Conservation (phyloP, 2,329 filamentous ascomycete species). For the Calonectria henricotiae region DNA sequence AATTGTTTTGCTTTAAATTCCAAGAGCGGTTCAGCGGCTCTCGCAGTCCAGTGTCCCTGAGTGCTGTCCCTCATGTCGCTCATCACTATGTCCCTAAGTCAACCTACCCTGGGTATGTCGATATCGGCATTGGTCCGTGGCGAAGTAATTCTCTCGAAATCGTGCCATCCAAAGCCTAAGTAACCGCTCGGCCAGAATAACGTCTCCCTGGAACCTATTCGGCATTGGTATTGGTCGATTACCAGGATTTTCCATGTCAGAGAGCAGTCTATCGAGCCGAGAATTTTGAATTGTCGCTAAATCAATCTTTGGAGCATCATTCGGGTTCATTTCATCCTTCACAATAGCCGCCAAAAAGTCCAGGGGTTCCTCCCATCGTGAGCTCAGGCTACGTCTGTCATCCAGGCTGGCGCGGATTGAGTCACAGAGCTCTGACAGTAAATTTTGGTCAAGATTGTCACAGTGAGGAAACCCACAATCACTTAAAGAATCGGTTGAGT, state of each 20-base stretch:
- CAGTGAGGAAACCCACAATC: constrained; percentile 19
- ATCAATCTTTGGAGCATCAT: constrained; percentile 55
- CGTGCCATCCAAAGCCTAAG: constrained; percentile 63
- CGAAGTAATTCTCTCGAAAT: constrained; percentile 64
- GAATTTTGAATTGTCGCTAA: constrained; percentile 60
- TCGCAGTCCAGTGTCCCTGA: constrained; percentile 60
- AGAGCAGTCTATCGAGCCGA: constrained; percentile 64
- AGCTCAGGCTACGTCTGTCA: constrained; percentile 54
- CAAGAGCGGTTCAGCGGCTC: constrained; percentile 56
- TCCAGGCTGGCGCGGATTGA: constrained; percentile 59
- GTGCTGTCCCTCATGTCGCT: constrained; percentile 53
- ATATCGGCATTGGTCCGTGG: constrained; percentile 64
- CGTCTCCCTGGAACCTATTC: constrained; percentile 56
- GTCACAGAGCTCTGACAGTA: constrained; percentile 61
- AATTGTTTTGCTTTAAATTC: constrained; percentile 63
- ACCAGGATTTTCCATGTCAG: constrained; percentile 58
- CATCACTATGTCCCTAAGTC: constrained; percentile 62
- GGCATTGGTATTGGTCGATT: constrained; percentile 52
- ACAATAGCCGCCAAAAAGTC: constrained; percentile 60
- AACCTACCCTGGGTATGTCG: constrained; percentile 57
- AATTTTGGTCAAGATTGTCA: constrained; percentile 41
- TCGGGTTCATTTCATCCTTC: constrained; percentile 57
- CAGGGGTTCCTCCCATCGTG: constrained; percentile 58
- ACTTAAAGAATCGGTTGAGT: constrained; percentile 31
- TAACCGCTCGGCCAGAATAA: constrained; percentile 59